phyloP scores from a whole-genome alignment of 331 rosid genomes.

The Rhamnella rubrinervis region DNA sequence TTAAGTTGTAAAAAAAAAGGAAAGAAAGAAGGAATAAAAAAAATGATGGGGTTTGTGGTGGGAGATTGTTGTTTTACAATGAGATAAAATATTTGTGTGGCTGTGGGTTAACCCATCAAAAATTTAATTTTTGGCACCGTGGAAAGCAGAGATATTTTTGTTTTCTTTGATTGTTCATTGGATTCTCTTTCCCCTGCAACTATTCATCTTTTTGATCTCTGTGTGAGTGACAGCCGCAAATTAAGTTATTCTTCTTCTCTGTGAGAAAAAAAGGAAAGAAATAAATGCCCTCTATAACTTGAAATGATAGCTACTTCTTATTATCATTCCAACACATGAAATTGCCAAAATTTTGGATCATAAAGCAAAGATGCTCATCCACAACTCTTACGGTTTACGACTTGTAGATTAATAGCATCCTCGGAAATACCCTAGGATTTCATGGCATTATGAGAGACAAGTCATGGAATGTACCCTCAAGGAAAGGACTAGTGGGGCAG shows the following conservation, averaged over 20 bases:
- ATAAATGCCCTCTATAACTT: conserved; percentile 11
- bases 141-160: conserved; percentile 22
- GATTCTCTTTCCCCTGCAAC: conserved; percentile 35
- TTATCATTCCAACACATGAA: too few species aligned
- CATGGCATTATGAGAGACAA: too few species aligned
- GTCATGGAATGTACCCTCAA: too few species aligned
- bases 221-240: conserved; percentile 26
- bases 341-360: too few species aligned
- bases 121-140: conserved; percentile 19
- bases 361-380: too few species aligned
- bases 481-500: too few species aligned
- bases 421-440: too few species aligned
- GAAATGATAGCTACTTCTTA: conserved; percentile 27
- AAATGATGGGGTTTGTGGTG: conserved; percentile 21
- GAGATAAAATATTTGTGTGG: conserved; percentile 24
- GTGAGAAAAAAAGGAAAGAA: background rate
- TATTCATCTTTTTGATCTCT: conserved; percentile 22
- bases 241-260: conserved; percentile 27
- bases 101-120: conserved; percentile 16
- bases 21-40: conserved; percentile 20
- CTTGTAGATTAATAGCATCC: too few species aligned
- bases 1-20: background rate
- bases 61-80: conserved; percentile 24
- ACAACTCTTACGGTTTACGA: too few species aligned
- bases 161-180: conserved; percentile 18